These are phyloP conservation scores for Actinomortierella wolfii DNA, from an alignment of 371 early-diverging fungal genomes.

Conservation along the genomic window DNA sequence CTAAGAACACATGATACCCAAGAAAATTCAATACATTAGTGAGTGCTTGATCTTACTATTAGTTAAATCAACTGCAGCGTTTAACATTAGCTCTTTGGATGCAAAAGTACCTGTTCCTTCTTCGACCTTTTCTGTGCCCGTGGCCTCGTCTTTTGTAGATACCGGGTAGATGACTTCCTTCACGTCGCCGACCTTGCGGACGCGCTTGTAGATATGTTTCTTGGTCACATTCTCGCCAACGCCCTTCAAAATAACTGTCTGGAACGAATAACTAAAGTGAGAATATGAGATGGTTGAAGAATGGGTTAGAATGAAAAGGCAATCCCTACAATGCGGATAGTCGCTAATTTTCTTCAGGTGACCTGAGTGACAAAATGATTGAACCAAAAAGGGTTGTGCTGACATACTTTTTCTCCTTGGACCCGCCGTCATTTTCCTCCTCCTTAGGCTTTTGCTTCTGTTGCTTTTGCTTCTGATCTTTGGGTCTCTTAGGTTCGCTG, in stretches of 20 bases:
- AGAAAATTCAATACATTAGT: too few species aligned
- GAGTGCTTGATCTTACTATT: too few species aligned
- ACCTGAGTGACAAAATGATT: not conserved
- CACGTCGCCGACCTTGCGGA: constrained; percentile 66
- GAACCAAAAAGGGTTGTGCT: not conserved
- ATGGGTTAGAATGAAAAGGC: constrained; percentile 17
- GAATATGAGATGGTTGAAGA: not conserved
- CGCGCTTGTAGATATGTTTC: constrained; percentile 73
- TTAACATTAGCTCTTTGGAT: not conserved
- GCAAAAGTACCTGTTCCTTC: constrained; percentile 50
- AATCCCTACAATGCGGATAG: constrained; percentile 13
- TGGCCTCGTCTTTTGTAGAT: constrained; percentile 18
- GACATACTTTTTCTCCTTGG: constrained; percentile 43
- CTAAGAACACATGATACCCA: constrained; percentile 19
- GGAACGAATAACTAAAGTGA: constrained; percentile 25
- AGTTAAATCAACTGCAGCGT: too few species aligned
- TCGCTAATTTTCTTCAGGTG: constrained; percentile 4
- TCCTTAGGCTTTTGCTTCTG: too few species aligned
- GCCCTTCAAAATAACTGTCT: constrained; percentile 41
- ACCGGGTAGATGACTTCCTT: constrained; percentile 65
- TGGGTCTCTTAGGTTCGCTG: constrained; percentile 6
- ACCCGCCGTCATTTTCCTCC: constrained; percentile 18
- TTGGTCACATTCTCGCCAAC: constrained; percentile 54
- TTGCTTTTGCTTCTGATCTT: constrained; percentile 18
- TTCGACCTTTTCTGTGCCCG: constrained; percentile 35